Evolutionary conservation across 169 alveolate species (phyloP).

Genomic region (Eimeria acervulina): DNA sequence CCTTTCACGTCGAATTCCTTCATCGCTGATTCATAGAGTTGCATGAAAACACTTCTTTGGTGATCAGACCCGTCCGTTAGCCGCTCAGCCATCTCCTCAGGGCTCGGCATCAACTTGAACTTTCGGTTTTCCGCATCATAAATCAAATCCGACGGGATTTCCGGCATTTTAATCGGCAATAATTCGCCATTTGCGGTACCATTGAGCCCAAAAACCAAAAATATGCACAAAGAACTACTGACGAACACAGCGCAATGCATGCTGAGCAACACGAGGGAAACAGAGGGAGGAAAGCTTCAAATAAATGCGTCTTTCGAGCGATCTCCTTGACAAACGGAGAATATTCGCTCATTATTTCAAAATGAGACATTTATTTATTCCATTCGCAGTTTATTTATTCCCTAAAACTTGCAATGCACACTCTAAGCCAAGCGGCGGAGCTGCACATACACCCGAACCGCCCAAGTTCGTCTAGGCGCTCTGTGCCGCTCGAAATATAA

Average conservation of each 20-base stretch:
- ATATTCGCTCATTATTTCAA: no score
- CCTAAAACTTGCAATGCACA: no score
- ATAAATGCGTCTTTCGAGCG: neutral
- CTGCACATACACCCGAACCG: neutral
- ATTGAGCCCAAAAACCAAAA: no score
- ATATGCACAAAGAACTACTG: neutral
- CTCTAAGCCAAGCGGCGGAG: neutral
- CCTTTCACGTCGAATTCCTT: slow-evolving; percentile 87
- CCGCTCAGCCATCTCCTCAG: slow-evolving; percentile 45
- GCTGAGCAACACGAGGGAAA: neutral
- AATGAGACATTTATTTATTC: neutral
- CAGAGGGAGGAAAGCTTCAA: neutral
- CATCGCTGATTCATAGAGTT: slow-evolving; percentile 85
- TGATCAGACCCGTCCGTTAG: slow-evolving; percentile 54
- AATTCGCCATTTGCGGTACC: neutral
- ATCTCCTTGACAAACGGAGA: neutral
- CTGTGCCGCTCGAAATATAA: no score
- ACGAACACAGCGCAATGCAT: neutral
- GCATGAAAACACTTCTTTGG: slow-evolving; percentile 58
- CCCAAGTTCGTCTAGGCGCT: neutral
- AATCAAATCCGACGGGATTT: neutral
- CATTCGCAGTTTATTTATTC: neutral
- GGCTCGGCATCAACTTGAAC: slow-evolving; percentile 69
- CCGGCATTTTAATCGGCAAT: neutral
- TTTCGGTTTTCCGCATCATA: neutral